Conservation (phyloP, 2,329 filamentous ascomycete genomes). For the Lachnellula suecica region DNA sequence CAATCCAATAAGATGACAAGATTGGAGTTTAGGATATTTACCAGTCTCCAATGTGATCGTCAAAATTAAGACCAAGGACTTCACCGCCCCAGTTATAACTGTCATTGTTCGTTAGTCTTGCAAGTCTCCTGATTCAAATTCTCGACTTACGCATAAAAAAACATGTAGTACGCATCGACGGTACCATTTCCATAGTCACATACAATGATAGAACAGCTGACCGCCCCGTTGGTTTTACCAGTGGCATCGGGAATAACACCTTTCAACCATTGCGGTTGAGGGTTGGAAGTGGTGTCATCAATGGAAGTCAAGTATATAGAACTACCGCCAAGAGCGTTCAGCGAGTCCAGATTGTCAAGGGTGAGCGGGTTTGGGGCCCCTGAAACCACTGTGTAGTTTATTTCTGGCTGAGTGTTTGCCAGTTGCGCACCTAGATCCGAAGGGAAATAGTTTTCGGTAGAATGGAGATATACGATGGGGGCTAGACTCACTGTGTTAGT, state of each 20-base stretch:
- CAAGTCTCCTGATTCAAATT: not conserved
- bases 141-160: constrained; percentile 20
- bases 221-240: constrained; percentile 41
- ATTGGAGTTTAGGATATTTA: constrained; percentile 1
- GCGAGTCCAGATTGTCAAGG: constrained; percentile 42
- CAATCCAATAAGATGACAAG: not conserved
- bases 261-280: constrained; percentile 39
- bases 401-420: constrained; percentile 39
- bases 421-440: constrained; percentile 45
- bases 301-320: constrained; percentile 44
- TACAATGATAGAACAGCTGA: constrained; percentile 67
- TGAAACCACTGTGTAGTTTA: constrained; percentile 39
- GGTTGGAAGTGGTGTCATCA: constrained; percentile 41
- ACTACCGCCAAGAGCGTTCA: constrained; percentile 38
- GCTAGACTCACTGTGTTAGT: constrained; percentile 32
- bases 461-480: constrained; percentile 46
- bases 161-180: constrained; percentile 26
- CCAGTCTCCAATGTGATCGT: constrained; percentile 58
- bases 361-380: constrained; percentile 35
- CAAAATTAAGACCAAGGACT: constrained; percentile 10
- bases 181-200: constrained; percentile 58
- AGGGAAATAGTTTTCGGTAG: constrained; percentile 44
- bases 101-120: not conserved
- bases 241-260: constrained; percentile 48
- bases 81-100: constrained; percentile 15